These are phyloP conservation scores for Bauhinia variegata DNA, from an alignment of 306 rosid genomes.

Conservation along the genomic window DNA sequence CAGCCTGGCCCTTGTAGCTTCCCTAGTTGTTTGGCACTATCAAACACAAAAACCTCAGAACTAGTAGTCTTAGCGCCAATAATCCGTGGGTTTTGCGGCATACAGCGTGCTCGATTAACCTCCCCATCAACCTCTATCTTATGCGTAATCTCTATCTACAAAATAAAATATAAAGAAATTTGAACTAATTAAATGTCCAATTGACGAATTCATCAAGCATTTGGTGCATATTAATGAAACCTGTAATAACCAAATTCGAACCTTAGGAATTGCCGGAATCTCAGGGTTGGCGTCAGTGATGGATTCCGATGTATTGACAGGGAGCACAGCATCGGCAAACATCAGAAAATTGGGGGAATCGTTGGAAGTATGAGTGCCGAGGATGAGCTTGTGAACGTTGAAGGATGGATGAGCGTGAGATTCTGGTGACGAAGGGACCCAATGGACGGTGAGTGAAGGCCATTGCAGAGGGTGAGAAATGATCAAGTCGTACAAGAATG, in stretches of 20 bases:
- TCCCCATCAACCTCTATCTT: conserved; percentile 85
- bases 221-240: conserved; percentile 5
- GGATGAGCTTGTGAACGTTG: conserved; percentile 63
- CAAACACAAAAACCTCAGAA: conserved; percentile 78
- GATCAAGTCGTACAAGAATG: conserved; percentile 72
- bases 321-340: conserved; percentile 73
- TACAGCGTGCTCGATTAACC: conserved; percentile 83
- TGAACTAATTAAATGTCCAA: neutral
- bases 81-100: conserved; percentile 73
- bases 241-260: conserved; percentile 7
- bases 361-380: conserved; percentile 83
- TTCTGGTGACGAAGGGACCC: conserved; percentile 53
- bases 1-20: conserved; percentile 46
- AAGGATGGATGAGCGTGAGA: conserved; percentile 58
- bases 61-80: conserved; percentile 82
- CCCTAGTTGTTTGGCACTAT: conserved; percentile 48
- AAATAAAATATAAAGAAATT: neutral
- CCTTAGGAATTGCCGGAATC: conserved; percentile 63
- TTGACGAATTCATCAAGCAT: conserved; percentile 47
- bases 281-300: conserved; percentile 31
- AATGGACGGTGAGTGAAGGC: conserved; percentile 94
- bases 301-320: conserved; percentile 41
- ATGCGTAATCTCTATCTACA: conserved; percentile 67
- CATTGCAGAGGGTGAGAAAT: conserved; percentile 82
- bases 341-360: conserved; percentile 72